These are phyloP conservation scores for Rhytidhysteron rufulum DNA, from an alignment of 2,329 filamentous ascomycete species.

Conservation along the genomic window DNA sequence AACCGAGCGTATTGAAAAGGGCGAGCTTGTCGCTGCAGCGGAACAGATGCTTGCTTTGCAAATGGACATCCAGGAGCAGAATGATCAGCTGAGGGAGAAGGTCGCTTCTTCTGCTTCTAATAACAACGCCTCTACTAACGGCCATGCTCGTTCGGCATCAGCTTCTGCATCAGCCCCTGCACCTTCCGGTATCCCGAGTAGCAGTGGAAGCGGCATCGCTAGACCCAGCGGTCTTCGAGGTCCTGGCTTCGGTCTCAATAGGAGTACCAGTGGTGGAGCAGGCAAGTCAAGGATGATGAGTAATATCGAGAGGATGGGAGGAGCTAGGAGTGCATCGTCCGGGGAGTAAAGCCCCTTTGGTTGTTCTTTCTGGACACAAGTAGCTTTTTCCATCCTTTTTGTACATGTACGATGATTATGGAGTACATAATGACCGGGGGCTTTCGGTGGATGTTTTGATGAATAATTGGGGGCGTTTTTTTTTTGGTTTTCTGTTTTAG, in stretches of 20 bases:
- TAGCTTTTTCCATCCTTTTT: too few species aligned
- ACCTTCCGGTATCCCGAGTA: constrained; percentile 4
- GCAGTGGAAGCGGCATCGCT: constrained; percentile 18
- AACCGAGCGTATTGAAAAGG: constrained; percentile 75
- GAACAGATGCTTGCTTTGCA: constrained; percentile 77
- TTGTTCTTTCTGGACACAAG: too few species aligned
- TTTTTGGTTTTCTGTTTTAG: too few species aligned
- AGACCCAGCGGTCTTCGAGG: constrained; percentile 59
- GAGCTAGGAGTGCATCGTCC: constrained; percentile 12
- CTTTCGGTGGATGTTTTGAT: too few species aligned
- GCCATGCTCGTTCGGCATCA: too few species aligned
- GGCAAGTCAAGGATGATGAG: constrained; percentile 72
- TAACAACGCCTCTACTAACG: too few species aligned
- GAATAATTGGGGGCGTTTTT: too few species aligned
- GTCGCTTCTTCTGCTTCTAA: too few species aligned
- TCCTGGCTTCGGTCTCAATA: constrained; percentile 45
- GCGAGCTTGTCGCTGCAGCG: constrained; percentile 73
- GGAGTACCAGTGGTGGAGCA: constrained; percentile 26
- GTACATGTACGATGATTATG: too few species aligned
- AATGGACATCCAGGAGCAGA: constrained; percentile 30
- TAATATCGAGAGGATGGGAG: constrained; percentile 85
- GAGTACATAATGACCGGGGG: too few species aligned
- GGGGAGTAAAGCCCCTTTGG: too few species aligned
- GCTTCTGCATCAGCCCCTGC: too few species aligned
- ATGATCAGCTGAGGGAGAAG: constrained; percentile 50